Evolutionary conservation across 352 stramenopile genomes (phyloP), one percentile per base, ranked within the genome.

Genomic region (Phytopythium sindhum): DNA sequence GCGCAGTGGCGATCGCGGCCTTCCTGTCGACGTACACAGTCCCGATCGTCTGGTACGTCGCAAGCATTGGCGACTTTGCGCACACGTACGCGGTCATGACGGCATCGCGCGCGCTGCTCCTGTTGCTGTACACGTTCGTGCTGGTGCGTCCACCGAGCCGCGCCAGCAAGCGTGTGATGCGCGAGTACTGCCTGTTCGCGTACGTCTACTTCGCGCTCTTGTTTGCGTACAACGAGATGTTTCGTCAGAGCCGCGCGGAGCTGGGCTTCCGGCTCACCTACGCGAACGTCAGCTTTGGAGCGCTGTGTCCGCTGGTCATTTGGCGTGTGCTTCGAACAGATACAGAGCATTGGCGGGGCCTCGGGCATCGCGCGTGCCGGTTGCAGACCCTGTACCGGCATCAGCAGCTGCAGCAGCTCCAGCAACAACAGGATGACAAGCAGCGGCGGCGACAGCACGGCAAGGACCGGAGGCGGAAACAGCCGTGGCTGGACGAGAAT

Each of bases 291-390:
- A 42, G 61, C n/a, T 56, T 58, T 4, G 62, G 60, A 2, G 64
- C 68, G 5, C 39, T 78, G 28, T 69, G 62, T 35, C 74, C 75
- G 9, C 54, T 80, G 12, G 63, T 86, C 12, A 80, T 84, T 41
- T 88, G 75, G 69, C 64, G 72, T 10, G 64, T 86, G 2, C 66
- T 88, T 11, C 70, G 73, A 41, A 66, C 74, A 0, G 79, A 88
- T 41, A 85, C 78, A 0, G 73, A 81, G 58, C 68, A 85, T 53
- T 85, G 76, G 74, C 71, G 78, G 7, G 76, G 76, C 39, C 70
- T 85, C 35, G 68, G 72, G 2, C 63, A 73, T 28, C 54, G 72
- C 58, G 52, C 63, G 60, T 37, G 78, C 67, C 28, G 68, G 62
- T 57, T 80, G 0, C 74, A 86, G 55, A 71, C 35, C 2, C 45